Conservation (phyloP, 2,329 filamentous ascomycete genomes). For the Alternaria novae-zelandiae region DNA sequence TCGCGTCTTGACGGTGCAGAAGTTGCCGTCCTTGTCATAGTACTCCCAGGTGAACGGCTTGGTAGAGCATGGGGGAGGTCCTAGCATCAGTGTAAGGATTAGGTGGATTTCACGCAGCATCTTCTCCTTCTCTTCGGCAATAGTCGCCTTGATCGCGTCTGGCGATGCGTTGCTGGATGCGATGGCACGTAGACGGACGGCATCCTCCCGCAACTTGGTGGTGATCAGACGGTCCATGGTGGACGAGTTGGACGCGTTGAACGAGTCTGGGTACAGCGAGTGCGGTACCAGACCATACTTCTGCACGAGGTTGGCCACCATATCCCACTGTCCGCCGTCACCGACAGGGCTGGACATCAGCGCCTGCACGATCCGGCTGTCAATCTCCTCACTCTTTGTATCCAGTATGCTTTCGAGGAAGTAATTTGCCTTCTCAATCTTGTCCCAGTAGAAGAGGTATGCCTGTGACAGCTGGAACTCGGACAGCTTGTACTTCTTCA, state of each 20-base stretch:
- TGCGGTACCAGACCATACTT: conserved; percentile 93
- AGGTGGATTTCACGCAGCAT: conserved; percentile 83
- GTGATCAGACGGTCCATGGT: conserved; percentile 77
- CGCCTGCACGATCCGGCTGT: conserved; percentile 74
- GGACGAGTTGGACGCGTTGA: conserved; percentile 74
- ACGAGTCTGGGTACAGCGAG: conserved; percentile 79
- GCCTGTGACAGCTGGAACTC: conserved; percentile 86
- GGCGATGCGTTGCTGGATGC: conserved; percentile 47
- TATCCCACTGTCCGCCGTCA: conserved; percentile 91
- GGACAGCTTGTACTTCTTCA: conserved; percentile 79
- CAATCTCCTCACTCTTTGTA: conserved; percentile 72
- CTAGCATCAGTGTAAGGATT: conserved; percentile 82
- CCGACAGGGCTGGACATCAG: conserved; percentile 72
- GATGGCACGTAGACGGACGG: conserved; percentile 71
- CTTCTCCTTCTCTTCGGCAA: conserved; percentile 66
- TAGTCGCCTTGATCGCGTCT: conserved; percentile 47
- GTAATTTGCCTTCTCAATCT: conserved; percentile 89
- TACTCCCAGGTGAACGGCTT: conserved; percentile 82
- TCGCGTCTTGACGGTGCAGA: conserved; percentile 67
- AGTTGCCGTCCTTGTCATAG: conserved; percentile 70
- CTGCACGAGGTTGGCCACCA: conserved; percentile 82
- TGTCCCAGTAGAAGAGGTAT: conserved; percentile 93
- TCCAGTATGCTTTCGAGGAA: conserved; percentile 85
- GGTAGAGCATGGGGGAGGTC: conserved; percentile 74
- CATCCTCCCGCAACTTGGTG: conserved; percentile 86